These are phyloP conservation scores for Cercophora newfieldiana DNA, from an alignment of 495 filamentous ascomycete species.

Conservation along the genomic window DNA sequence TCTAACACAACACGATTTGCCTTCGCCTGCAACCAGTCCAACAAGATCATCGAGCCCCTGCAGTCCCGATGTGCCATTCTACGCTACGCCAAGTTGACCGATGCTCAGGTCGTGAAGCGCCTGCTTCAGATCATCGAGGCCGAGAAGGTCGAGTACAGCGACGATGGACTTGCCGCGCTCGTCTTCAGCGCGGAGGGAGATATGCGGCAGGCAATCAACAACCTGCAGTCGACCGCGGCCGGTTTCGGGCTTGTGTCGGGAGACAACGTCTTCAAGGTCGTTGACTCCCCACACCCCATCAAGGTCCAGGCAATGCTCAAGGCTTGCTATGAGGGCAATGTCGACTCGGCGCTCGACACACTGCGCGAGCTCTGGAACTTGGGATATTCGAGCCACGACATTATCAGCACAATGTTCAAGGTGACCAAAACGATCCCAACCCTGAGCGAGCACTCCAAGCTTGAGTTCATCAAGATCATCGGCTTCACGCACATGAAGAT, in stretches of 20 bases:
- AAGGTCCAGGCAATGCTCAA: conserved; percentile 99
- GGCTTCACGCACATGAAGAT: conserved; percentile 99
- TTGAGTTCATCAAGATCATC: conserved; percentile 97
- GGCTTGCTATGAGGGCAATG: conserved; percentile 86
- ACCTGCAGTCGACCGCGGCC: conserved; percentile 91
- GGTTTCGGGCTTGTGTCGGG: conserved; percentile 96
- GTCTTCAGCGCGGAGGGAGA: conserved; percentile 98
- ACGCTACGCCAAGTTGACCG: conserved; percentile 88
- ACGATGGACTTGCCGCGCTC: conserved; percentile 91
- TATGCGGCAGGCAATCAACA: conserved; percentile 99
- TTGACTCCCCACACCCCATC: conserved; percentile 94
- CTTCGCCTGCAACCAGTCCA: conserved; percentile 97
- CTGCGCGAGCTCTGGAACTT: conserved; percentile 91
- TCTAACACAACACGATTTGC: conserved; percentile 94
- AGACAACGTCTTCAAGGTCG: conserved; percentile 97
- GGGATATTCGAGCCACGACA: conserved; percentile 94
- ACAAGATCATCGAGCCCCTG: conserved; percentile 98
- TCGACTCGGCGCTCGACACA: conserved; percentile 82
- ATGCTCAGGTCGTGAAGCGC: conserved; percentile 86
- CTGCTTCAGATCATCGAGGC: conserved; percentile 89
- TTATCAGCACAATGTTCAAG: conserved; percentile 98
- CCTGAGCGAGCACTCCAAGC: conserved; percentile 86
- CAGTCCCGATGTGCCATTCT: conserved; percentile 97
- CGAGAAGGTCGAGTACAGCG: conserved; percentile 81
- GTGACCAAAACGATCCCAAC: conserved; percentile 93